Evolutionary conservation across 2,329 filamentous ascomycete genomes (phyloP).

Genomic region (Botrytis cinerea): DNA sequence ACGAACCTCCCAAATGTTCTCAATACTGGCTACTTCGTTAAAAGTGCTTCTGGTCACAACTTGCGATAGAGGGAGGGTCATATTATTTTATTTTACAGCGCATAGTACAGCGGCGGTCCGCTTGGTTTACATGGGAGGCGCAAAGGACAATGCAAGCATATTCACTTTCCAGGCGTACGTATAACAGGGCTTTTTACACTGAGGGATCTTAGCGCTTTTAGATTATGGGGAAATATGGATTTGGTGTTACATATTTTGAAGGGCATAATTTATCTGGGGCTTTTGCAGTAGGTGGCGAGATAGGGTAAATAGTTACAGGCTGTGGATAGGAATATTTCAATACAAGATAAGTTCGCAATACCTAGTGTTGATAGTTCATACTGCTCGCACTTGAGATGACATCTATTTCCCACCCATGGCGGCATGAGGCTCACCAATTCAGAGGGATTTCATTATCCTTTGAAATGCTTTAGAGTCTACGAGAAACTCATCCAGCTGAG

Average conservation of each 20-base stretch:
- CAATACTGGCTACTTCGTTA: background rate
- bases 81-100: conserved; percentile 31
- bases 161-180: conserved; percentile 30
- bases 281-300: conserved; percentile 13
- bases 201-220: conserved; percentile 22
- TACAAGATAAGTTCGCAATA: background rate
- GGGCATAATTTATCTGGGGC: conserved; percentile 8
- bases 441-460: background rate
- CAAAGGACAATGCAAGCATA: conserved; percentile 29
- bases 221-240: conserved; percentile 24
- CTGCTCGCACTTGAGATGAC: background rate
- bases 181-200: conserved; percentile 19
- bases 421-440: background rate
- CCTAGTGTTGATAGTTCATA: background rate
- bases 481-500: background rate
- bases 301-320: conserved; percentile 9
- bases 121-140: conserved; percentile 30
- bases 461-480: background rate
- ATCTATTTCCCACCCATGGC: background rate
- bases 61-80: conserved; percentile 17
- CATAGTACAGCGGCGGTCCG: conserved; percentile 35
- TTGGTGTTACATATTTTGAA: conserved; percentile 6
- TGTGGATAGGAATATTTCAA: conserved; percentile 4
- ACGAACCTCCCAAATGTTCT: background rate
- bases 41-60: conserved; percentile 11